These are phyloP conservation scores for Pythium phragmitis DNA, from an alignment of 352 stramenopile species.

Conservation along the genomic window DNA sequence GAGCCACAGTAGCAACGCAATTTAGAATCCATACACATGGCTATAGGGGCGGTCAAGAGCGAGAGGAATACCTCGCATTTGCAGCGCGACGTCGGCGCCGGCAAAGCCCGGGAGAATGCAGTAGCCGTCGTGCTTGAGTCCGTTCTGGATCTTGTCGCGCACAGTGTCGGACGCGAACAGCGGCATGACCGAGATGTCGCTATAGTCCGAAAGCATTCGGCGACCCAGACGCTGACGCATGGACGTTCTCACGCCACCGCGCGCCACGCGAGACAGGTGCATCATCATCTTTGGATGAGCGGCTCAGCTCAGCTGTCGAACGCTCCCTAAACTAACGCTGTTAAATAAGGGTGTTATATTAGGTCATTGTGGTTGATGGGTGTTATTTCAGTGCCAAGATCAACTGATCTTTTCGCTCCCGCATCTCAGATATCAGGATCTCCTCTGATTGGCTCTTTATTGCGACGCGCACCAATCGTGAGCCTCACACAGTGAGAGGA, in stretches of 20 bases:
- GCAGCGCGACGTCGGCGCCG: constrained; percentile 33
- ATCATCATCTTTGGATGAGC: background rate
- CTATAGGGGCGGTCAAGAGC: background rate
- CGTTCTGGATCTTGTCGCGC: constrained; percentile 39
- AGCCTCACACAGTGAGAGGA: too few species aligned
- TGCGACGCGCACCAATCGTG: too few species aligned
- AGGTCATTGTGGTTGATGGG: background rate
- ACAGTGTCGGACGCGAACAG: constrained; percentile 38
- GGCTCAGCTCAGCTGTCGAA: background rate
- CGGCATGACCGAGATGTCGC: constrained; percentile 44
- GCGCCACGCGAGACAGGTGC: background rate
- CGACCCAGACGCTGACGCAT: background rate
- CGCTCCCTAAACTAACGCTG: background rate
- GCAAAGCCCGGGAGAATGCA: constrained; percentile 44
- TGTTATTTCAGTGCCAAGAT: constrained; percentile 1
- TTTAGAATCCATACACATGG: background rate
- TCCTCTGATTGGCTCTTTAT: constrained; percentile 1
- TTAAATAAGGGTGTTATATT: background rate
- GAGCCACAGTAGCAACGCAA: background rate
- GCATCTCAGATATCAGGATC: constrained; percentile 6
- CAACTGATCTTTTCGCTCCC: background rate
- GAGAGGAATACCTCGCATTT: constrained; percentile 34
- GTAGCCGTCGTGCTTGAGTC: constrained; percentile 39
- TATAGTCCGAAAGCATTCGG: constrained; percentile 22
- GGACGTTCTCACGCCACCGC: background rate